phyloP scores from a whole-genome alignment of 148 eudicot genomes.

The Rhododendron ovatum region DNA sequence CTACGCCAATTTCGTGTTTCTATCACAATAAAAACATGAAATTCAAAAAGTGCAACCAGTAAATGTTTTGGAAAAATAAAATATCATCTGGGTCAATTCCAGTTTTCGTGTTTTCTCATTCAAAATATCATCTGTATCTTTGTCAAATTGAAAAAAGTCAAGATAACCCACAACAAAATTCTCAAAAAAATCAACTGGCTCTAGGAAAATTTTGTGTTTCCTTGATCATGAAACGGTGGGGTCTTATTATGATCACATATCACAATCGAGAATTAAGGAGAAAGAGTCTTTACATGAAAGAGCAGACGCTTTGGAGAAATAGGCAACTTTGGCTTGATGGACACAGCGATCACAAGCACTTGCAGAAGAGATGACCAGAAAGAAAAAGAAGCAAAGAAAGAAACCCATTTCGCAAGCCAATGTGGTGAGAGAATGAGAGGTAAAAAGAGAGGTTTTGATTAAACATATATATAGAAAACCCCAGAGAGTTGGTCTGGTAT shows the following conservation, averaged over 20 bases:
- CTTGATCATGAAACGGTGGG: not conserved
- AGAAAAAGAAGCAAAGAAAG: constrained; percentile 17
- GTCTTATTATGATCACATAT: not conserved
- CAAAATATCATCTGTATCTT: constrained; percentile 11
- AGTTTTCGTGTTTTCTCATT: not conserved
- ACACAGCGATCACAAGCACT: constrained; percentile 62
- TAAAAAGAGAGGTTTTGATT: not conserved
- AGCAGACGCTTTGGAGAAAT: constrained; percentile 38
- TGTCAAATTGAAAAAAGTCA: not conserved
- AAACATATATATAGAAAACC: not conserved
- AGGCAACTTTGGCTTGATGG: constrained; percentile 55
- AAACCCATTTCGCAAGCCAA: constrained; percentile 16
- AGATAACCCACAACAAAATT: not conserved
- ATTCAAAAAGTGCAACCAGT: constrained; percentile 6
- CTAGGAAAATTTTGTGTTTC: not conserved
- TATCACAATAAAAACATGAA: not conserved
- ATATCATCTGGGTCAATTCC: constrained; percentile 9
- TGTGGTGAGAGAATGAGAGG: not conserved
- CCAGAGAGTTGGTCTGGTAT: too few relatives aligned
- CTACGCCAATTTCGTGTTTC: not conserved
- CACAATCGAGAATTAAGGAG: not conserved
- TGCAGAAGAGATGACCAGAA: constrained; percentile 27
- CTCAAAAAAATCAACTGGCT: not conserved
- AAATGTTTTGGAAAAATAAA: constrained; percentile 8
- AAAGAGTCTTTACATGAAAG: constrained; percentile 44